These are phyloP conservation scores for Annulohypoxylon nitens DNA, from an alignment of 495 filamentous ascomycete species.

Conservation along the genomic window DNA sequence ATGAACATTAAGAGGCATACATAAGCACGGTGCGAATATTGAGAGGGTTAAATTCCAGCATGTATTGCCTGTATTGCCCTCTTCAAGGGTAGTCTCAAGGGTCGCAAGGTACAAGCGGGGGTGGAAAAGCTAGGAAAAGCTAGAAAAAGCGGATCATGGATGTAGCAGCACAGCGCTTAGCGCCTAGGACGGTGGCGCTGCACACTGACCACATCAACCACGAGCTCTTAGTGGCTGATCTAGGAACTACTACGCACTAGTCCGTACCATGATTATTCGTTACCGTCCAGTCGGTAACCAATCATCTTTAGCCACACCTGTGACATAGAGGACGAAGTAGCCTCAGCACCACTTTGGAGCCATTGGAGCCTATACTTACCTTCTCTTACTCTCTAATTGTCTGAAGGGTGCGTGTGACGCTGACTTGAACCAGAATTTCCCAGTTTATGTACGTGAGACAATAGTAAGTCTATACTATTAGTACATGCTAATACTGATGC, in stretches of 20 bases:
- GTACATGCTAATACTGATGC: not conserved
- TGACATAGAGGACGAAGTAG: constrained; percentile 31
- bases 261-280: constrained; percentile 30
- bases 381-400: constrained; percentile 3
- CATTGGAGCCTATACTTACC: constrained; percentile 36
- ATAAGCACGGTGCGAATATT: constrained; percentile 36
- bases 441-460: constrained; percentile 11
- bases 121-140: not conserved
- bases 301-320: constrained; percentile 37
- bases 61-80: not conserved
- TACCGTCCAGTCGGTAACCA: constrained; percentile 46
- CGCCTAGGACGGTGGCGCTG: constrained; percentile 46
- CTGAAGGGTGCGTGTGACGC: constrained; percentile 30
- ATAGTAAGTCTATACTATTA: constrained; percentile 5
- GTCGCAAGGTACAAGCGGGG: constrained; percentile 33
- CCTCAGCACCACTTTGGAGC: constrained; percentile 41
- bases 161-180: constrained; percentile 43
- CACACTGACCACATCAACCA: constrained; percentile 31
- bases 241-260: constrained; percentile 18
- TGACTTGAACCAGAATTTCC: constrained; percentile 27
- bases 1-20: constrained; percentile 17
- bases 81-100: not conserved
- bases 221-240: constrained; percentile 37
- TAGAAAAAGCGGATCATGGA: constrained; percentile 15
- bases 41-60: not conserved